phyloP scores from a whole-genome alignment of 2,329 filamentous ascomycete genomes.

The Rhinocladiella mackenziei region DNA sequence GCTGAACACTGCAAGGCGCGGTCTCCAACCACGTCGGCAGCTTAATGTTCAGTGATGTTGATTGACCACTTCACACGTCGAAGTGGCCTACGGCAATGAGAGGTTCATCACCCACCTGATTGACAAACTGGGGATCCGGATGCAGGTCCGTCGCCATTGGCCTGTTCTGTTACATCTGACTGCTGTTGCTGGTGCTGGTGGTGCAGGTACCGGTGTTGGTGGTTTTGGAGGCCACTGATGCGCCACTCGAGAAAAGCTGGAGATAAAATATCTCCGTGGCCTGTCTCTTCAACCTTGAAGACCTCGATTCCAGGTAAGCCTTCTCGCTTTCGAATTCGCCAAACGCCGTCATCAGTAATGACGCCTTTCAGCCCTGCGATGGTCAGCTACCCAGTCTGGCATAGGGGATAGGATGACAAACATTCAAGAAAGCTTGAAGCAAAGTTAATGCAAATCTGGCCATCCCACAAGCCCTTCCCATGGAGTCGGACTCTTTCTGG shows the following conservation, averaged over 20 bases:
- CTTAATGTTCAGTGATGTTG: too few relatives aligned
- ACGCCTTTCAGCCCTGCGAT: conserved; percentile 58
- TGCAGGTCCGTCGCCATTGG: background rate
- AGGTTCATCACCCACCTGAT: too few relatives aligned
- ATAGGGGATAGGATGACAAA: conserved; percentile 42
- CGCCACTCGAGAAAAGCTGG: conserved; percentile 74
- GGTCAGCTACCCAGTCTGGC: conserved; percentile 5
- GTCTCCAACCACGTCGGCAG: too few relatives aligned
- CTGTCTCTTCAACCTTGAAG: conserved; percentile 66
- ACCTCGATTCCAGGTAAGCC: conserved; percentile 66
- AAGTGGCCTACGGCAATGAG: background rate
- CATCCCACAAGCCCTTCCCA: conserved; percentile 74
- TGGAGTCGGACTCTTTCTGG: conserved; percentile 68
- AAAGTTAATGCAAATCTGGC: conserved; percentile 91
- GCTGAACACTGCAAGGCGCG: background rate
- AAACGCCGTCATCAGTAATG: conserved; percentile 66
- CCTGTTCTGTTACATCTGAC: background rate
- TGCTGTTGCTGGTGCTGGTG: conserved; percentile 5
- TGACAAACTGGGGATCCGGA: conserved; percentile 2
- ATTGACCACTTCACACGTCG: too few relatives aligned
- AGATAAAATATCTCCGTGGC: conserved; percentile 71
- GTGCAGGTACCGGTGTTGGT: conserved; percentile 30
- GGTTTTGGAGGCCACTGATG: too few relatives aligned
- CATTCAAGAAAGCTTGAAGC: conserved; percentile 72
- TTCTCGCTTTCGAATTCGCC: conserved; percentile 68